Evolutionary conservation across 495 filamentous ascomycete species (phyloP).

Genomic region (Penicillium longicatenatum): DNA sequence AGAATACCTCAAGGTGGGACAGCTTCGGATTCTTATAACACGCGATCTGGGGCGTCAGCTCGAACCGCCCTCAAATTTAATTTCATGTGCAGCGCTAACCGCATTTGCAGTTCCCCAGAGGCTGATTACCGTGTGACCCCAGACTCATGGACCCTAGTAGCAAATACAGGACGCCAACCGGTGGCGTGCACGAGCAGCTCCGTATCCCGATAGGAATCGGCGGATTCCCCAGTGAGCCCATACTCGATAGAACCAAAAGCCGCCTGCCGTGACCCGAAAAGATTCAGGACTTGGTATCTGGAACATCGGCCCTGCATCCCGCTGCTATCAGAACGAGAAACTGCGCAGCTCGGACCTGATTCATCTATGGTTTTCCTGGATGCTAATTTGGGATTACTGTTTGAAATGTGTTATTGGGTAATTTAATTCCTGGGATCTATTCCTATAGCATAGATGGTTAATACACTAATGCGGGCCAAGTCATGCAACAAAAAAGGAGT

Average conservation of each 20-base stretch:
- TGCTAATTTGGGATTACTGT: neutral
- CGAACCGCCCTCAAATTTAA: constrained; percentile 7
- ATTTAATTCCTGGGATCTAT: neutral
- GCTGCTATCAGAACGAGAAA: neutral
- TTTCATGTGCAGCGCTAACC: constrained; percentile 13
- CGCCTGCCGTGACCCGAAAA: constrained; percentile 6
- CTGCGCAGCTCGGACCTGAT: neutral
- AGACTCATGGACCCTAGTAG: constrained; percentile 13
- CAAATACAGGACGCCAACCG: constrained; percentile 12
- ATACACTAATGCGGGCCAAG: neutral
- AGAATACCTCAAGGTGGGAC: constrained; percentile 9
- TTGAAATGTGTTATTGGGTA: neutral
- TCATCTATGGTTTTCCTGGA: neutral
- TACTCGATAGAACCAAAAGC: neutral
- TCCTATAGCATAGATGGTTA: neutral
- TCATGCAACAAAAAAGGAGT: neutral
- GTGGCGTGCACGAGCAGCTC: constrained; percentile 27
- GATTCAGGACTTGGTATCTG: constrained; percentile 20
- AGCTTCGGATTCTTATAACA: constrained; percentile 27
- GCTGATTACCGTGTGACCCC: constrained; percentile 22
- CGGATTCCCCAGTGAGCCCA: constrained; percentile 25
- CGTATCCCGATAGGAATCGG: constrained; percentile 31
- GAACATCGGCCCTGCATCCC: constrained; percentile 25
- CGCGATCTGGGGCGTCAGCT: constrained; percentile 1
- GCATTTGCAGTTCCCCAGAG: constrained; percentile 20